Conservation (phyloP, 768 basidiomycete species). For the Guyanaporus albipodus region DNA sequence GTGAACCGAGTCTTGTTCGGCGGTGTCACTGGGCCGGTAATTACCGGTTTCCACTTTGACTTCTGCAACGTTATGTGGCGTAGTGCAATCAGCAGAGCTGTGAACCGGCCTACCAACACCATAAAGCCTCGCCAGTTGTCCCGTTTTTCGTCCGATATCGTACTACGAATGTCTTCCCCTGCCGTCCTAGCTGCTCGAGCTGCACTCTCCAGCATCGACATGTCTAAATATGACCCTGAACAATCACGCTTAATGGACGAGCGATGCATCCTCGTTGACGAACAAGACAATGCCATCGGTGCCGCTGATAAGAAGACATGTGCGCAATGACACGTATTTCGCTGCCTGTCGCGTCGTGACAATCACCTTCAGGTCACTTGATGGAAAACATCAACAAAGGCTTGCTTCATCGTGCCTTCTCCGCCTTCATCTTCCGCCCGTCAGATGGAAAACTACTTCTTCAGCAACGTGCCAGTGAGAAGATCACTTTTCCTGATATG, state of each 20-base stretch:
- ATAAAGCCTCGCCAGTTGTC: slow-evolving; percentile 7
- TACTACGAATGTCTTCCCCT: slow-evolving; percentile 53
- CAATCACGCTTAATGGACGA: slow-evolving; percentile 97
- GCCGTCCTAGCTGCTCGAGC: slow-evolving; percentile 60
- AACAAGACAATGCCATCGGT: slow-evolving; percentile 79
- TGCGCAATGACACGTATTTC: slow-evolving; percentile 36
- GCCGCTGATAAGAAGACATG: slow-evolving; percentile 96
- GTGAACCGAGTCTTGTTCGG: too few species aligned
- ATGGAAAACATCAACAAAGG: slow-evolving; percentile 97
- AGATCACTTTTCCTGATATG: slow-evolving; percentile 99
- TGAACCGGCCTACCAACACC: background rate
- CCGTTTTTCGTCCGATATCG: slow-evolving; percentile 3
- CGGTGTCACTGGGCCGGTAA: background rate
- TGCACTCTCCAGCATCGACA: slow-evolving; percentile 69
- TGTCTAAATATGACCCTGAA: slow-evolving; percentile 83
- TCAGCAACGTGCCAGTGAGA: slow-evolving; percentile 94
- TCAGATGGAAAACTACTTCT: slow-evolving; percentile 89
- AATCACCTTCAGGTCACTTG: slow-evolving; percentile 62
- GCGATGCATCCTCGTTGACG: slow-evolving; percentile 87
- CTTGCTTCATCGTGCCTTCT: slow-evolving; percentile 95
- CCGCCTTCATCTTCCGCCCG: slow-evolving; percentile 94
- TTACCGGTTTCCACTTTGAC: background rate
- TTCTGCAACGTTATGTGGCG: background rate
- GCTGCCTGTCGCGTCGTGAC: background rate
- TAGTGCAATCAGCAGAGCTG: background rate